Conservation (phyloP, 495 filamentous ascomycete species). For the Endocarpon pusillum region DNA sequence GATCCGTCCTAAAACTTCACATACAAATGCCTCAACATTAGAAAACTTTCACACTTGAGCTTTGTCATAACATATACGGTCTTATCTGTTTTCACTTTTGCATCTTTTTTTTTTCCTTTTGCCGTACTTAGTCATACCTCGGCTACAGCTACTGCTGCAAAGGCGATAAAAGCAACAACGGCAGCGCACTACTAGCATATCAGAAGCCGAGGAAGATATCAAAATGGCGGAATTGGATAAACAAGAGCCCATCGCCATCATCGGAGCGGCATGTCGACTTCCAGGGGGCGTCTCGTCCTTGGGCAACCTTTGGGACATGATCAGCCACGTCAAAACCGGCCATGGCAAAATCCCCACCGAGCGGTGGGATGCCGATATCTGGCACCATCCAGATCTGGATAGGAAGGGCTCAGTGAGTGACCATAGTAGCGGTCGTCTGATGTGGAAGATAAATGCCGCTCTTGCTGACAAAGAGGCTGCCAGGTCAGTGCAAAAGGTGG, state of each 20-base stretch:
- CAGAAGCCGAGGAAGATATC: too few species aligned
- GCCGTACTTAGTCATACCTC: too few species aligned
- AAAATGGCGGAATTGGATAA: too few species aligned
- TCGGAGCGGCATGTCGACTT: not conserved
- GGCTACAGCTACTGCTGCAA: too few species aligned
- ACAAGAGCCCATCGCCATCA: constrained; percentile 17
- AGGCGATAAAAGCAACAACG: too few species aligned
- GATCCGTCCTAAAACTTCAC: too few species aligned
- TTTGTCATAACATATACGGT: too few species aligned
- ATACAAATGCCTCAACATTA: too few species aligned
- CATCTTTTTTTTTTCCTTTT: too few species aligned
- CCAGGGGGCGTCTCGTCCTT: not conserved
- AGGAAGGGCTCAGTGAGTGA: not conserved
- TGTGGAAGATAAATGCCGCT: not conserved
- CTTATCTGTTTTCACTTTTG: too few species aligned
- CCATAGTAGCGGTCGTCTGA: not conserved
- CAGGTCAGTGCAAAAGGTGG: not conserved
- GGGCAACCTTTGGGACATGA: not conserved
- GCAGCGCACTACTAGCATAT: too few species aligned
- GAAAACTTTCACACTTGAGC: too few species aligned
- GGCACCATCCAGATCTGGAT: not conserved
- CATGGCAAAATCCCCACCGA: not conserved
- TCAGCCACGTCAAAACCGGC: not conserved
- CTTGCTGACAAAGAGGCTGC: not conserved
- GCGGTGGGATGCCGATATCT: not conserved